Evolutionary conservation across 2,329 filamentous ascomycete genomes (phyloP), one percentile per base, ranked within the genome.

Genomic region (Arachnopeziza araneosa): DNA sequence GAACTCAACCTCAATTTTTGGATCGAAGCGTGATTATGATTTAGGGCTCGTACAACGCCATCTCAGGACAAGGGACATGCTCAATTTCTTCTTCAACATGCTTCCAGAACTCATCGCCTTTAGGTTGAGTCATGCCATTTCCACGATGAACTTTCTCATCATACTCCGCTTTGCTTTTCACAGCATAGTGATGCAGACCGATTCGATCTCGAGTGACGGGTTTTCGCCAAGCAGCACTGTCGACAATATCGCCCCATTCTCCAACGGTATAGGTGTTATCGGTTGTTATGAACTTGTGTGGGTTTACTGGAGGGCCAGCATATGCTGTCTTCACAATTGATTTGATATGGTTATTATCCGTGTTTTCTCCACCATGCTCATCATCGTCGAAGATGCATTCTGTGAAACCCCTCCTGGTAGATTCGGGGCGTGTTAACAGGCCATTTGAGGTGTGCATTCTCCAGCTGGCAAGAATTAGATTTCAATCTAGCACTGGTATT

Each of bases 91-190:
- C 32, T 60, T 71, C 68, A 32, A 71, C 56, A 44, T 68, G 50
- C 19, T 67, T 60, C 69, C 69, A 71, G 51, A 68, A 70, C 1
- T 54, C 60, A 59, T 64, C 60, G 1, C 48, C 48, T 54, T 69
- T 70, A 14, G 67, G 65, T 50, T 66, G 55, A 24, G 55, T 62
- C 69, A 69, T 68, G 12, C 58, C 69, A 61, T 69, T 69, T 17
- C 69, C 64, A n/a, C 67, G 58, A 44, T 52, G 24, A 24, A 66
- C 22, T 58, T 65, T 71, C 60, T 69, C 65, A 59, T 67, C 66
- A 58, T 63, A 74, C 56, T 74, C 68, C 58, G 71, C 67, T n/a
- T 60, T 61, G 56, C 71, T 73, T 66, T 73, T 72, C 30, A 71
- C 62, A 10, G 68, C 68, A 59, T 73, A 75, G 57, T 74, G 72